Conservation (phyloP, 2,329 filamentous ascomycete species). For the Sclerotinia sclerotiorum region DNA sequence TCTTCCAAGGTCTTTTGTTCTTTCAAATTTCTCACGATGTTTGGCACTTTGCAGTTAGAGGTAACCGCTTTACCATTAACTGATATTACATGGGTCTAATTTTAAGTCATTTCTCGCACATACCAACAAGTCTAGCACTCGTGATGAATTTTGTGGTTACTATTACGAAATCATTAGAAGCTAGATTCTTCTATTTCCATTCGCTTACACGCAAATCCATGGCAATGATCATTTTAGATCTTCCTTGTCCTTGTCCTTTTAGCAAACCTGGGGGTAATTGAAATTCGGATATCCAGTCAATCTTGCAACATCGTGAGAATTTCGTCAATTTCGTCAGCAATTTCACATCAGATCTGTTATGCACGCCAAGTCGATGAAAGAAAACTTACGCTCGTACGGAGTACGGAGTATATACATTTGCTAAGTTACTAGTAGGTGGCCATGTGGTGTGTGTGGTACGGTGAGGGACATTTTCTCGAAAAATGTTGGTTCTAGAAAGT, state of each 20-base stretch:
- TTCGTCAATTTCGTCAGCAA: slow-evolving; percentile 6
- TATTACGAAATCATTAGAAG: slow-evolving; percentile 19
- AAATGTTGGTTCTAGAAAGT: neutral
- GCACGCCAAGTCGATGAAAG: slow-evolving; percentile 2
- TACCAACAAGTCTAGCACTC: slow-evolving; percentile 6
- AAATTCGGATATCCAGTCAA: slow-evolving; percentile 24
- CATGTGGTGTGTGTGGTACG: slow-evolving; percentile 15
- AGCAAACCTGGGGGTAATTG: slow-evolving; percentile 26
- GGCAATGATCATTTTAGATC: slow-evolving; percentile 14
- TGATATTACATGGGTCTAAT: neutral
- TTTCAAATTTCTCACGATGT: slow-evolving; percentile 14
- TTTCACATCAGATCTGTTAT: slow-evolving; percentile 6
- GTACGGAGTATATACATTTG: neutral
- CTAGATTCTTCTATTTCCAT: slow-evolving; percentile 10
- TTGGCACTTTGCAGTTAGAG: slow-evolving; percentile 24
- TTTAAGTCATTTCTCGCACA: slow-evolving; percentile 9
- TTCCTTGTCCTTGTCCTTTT: neutral
- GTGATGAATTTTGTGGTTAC: slow-evolving; percentile 21
- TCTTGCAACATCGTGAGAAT: slow-evolving; percentile 9
- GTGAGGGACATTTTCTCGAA: neutral
- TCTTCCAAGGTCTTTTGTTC: neutral
- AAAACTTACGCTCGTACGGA: slow-evolving; percentile 14
- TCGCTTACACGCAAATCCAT: slow-evolving; percentile 2
- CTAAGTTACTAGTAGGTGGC: neutral
- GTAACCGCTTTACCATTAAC: slow-evolving; percentile 19